A percentile compares a stretch with the other conserved stretches of the same genome.
phyloP scores from a whole-genome alignment of 2,329 filamentous ascomycete genomes.

The Ceratocystis alfenasii region DNA sequence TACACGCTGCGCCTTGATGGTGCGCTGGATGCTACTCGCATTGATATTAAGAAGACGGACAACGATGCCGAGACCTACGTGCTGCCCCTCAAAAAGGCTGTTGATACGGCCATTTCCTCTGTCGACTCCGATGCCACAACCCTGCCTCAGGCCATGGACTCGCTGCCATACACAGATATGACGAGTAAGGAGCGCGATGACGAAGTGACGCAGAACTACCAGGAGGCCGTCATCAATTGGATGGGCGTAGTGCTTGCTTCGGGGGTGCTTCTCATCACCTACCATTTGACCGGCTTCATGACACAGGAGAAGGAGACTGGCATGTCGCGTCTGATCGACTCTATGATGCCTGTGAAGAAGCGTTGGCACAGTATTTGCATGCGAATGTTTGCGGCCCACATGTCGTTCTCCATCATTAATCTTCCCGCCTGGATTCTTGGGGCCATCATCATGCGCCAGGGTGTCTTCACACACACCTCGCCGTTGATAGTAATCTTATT shows the following conservation, averaged over 20 bases:
- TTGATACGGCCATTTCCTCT: constrained; percentile 59
- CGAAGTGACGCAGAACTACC: constrained; percentile 56
- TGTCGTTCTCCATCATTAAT: constrained; percentile 71
- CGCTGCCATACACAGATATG: constrained; percentile 66
- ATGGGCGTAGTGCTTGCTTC: constrained; percentile 70
- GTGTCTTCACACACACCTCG: constrained; percentile 54
- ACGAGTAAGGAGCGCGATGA: constrained; percentile 55
- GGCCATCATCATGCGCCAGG: constrained; percentile 49
- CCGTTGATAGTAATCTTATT: constrained; percentile 57
- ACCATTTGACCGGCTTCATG: constrained; percentile 77
- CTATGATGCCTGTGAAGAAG: constrained; percentile 70
- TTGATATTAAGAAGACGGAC: constrained; percentile 49
- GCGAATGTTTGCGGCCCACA: constrained; percentile 65
- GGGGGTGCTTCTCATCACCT: constrained; percentile 67
- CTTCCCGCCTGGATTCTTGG: constrained; percentile 72
- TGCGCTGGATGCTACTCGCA: constrained; percentile 45
- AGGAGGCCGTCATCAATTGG: constrained; percentile 55
- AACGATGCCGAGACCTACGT: constrained; percentile 71
- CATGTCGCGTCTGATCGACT: constrained; percentile 78
- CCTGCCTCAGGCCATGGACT: constrained; percentile 39
- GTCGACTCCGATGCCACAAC: constrained; percentile 31
- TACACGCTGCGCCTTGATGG: constrained; percentile 74
- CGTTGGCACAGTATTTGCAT: constrained; percentile 68
- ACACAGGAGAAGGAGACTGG: constrained; percentile 76
- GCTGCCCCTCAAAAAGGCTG: constrained; percentile 64